Evolutionary conservation across 2,329 filamentous ascomycete species (phyloP).

Genomic region (Tolypocladium pustulatum): DNA sequence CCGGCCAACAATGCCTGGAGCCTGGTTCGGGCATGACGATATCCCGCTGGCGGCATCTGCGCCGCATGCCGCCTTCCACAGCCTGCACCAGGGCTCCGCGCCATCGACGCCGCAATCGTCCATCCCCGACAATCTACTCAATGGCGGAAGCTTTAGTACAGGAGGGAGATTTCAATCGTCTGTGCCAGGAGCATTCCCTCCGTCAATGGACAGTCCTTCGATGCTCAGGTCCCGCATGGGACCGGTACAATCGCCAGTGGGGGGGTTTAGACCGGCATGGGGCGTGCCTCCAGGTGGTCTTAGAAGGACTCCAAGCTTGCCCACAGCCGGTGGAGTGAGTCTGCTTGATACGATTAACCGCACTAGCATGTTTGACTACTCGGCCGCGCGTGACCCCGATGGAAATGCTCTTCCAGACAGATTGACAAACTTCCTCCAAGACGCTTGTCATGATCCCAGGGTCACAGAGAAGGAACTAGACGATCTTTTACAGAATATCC

Average conservation of each 20-base stretch:
- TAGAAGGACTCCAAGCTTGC: background rate
- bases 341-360: slow-evolving; percentile 25
- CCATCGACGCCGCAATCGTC: background rate
- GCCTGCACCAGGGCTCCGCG: background rate
- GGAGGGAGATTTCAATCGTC: background rate
- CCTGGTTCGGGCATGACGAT: slow-evolving; percentile 7
- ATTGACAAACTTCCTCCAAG: slow-evolving; percentile 21
- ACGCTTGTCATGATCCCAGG: slow-evolving; percentile 25
- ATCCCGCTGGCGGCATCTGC: background rate
- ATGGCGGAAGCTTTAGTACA: background rate
- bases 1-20: background rate
- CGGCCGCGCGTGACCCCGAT: slow-evolving; percentile 20
- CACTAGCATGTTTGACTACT: slow-evolving; percentile 26
- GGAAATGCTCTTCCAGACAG: slow-evolving; percentile 25
- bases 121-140: background rate
- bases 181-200: background rate
- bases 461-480: slow-evolving; percentile 54
- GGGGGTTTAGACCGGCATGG: background rate
- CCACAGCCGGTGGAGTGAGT: slow-evolving; percentile 2
- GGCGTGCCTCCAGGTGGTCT: background rate
- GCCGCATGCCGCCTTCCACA: background rate
- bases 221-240: background rate
- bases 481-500: slow-evolving; percentile 60
- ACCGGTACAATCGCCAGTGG: background rate
- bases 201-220: background rate